Evolutionary conservation across 1,284 basidiomycete genomes (phyloP), one percentile per base, ranked within the genome.

Genomic region (Malassezia sympodialis): DNA sequence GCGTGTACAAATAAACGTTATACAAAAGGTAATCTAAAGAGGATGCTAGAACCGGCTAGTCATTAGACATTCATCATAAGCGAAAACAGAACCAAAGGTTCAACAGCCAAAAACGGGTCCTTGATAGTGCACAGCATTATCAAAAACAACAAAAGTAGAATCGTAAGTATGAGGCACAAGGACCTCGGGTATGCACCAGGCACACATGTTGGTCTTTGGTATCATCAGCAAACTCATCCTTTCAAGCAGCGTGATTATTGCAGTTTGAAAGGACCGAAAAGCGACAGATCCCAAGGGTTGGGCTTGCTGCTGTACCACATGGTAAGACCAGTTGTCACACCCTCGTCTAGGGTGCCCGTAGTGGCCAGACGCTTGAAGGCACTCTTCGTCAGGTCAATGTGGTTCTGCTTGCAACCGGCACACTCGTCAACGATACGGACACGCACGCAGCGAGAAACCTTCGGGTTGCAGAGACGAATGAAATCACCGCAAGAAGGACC

Each of bases 361-460:
- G 62, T 61, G 21, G 64, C 58, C 15, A 73, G 58, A 42, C 58
- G 59, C 56, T 67, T 62, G 58, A 73, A 73, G 15, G 68, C 68
- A 8, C 58, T 58, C 59, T 71, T 70, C 34, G 70, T 67, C 27
- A 73, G 49, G 53, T 73, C 68, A 15, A 73, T 59, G 44, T 66
- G 62, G 54, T 61, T 47, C n/a, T 55, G 11, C 1, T 50, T 57
- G 53, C 70, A 73, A 15, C 66, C 70, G 2, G 62, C 67, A 58
- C 70, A 73, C 54, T 68, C 54, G 56, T 73, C 68, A n/a, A 73
- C 62, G 21, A 70, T 60, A 35, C 70, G 63, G 1, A 73, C 68
- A 12, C 49, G 32, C 7, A 51, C 30, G n/a, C 49, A 56, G 21
- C 14, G 14, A 12, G 19, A 12, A 10, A 21, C 39, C 31, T 65